phyloP scores from a whole-genome alignment of 306 rosid species.

The Quercus bicolor region DNA sequence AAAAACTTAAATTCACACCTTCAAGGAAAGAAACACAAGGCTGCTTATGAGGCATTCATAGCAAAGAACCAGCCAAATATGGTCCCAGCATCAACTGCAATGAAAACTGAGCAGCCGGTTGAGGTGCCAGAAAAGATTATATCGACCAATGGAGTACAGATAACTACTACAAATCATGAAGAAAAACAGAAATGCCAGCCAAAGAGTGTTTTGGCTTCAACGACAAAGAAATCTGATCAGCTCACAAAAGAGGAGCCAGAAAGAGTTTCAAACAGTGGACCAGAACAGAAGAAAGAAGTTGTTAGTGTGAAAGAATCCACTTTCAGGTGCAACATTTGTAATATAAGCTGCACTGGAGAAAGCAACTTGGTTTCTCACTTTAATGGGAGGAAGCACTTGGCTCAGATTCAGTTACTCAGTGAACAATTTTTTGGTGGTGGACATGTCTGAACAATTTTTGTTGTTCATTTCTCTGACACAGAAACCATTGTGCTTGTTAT shows the following conservation, averaged over 20 bases:
- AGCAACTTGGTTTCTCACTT: conserved; percentile 20
- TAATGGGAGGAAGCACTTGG: conserved; percentile 40
- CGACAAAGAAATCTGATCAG: neutral
- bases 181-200: neutral
- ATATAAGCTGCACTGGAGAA: conserved; percentile 22
- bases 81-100: neutral
- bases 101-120: conserved; percentile 1
- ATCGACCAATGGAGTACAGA: conserved; percentile 6
- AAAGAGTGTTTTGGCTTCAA: neutral
- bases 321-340: conserved; percentile 30
- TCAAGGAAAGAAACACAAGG: conserved; percentile 33
- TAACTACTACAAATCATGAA: neutral
- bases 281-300: neutral
- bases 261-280: neutral
- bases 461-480: neutral
- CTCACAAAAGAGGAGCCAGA: neutral
- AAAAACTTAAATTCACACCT: conserved; percentile 13
- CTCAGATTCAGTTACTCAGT: neutral
- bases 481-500: neutral
- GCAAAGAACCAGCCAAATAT: conserved; percentile 18
- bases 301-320: neutral
- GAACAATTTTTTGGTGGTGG: neutral
- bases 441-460: neutral
- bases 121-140: conserved; percentile 9
- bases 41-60: conserved; percentile 26